Evolutionary conservation across 352 stramenopile genomes (phyloP).

Genomic region (Globisporangium camurandrum): DNA sequence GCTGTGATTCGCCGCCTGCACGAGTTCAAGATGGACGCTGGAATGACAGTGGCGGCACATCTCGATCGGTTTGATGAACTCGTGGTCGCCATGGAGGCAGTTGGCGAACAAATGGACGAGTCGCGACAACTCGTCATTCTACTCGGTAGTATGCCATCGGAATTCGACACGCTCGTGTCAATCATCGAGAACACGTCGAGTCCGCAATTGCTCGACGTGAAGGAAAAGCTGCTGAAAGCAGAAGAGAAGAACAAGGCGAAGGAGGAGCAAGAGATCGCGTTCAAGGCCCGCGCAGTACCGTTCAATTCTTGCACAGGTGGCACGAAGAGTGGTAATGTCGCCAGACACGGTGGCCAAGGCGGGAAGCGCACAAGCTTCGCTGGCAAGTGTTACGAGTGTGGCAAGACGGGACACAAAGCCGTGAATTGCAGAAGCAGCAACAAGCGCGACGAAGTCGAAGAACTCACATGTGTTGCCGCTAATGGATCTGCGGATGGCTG

Average conservation of each 20-base stretch:
- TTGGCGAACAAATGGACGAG: background rate
- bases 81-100: background rate
- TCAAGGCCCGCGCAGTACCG: constrained; percentile 1
- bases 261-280: background rate
- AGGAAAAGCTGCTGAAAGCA: constrained; percentile 20
- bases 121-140: background rate
- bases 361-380: background rate
- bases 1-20: background rate
- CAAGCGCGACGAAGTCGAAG: background rate
- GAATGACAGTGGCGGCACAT: background rate
- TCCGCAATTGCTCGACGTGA: constrained; percentile 11
- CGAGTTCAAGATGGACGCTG: background rate
- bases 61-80: background rate
- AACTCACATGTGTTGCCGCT: background rate
- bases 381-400: background rate
- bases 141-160: background rate
- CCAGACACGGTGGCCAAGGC: background rate
- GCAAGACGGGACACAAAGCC: background rate
- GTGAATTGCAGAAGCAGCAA: background rate
- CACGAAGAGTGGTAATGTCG: background rate
- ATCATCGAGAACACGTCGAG: constrained; percentile 15
- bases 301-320: background rate
- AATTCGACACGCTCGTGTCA: constrained; percentile 2
- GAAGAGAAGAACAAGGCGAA: constrained; percentile 9
- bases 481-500: background rate